phyloP scores from a whole-genome alignment of 2,329 filamentous ascomycete genomes.

The Colletotrichum musicola region DNA sequence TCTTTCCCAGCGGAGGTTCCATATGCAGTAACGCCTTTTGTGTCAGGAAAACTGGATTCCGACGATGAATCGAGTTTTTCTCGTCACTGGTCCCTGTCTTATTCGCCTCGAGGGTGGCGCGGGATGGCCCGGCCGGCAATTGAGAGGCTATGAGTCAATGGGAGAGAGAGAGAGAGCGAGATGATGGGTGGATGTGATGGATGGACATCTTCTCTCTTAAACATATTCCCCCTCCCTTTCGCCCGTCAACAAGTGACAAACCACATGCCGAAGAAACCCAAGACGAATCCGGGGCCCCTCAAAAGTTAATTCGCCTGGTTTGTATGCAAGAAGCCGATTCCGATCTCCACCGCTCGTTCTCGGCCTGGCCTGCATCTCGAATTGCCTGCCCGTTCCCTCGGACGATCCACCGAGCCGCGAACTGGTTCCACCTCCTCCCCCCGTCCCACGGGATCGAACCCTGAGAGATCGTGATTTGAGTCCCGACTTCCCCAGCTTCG shows the following conservation, averaged over 20 bases:
- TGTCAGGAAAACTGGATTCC: conserved; percentile 25
- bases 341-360: conserved; percentile 24
- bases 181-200: background rate
- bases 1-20: conserved; percentile 34
- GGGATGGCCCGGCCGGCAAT: conserved; percentile 21
- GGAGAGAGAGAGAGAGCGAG: background rate
- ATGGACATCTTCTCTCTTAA: conserved; percentile 10
- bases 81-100: background rate
- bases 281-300: conserved; percentile 34
- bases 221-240: background rate
- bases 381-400: background rate
- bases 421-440: conserved; percentile 20
- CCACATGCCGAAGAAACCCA: conserved; percentile 25
- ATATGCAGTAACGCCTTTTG: conserved; percentile 25
- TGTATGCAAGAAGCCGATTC: conserved; percentile 15
- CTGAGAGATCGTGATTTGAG: background rate
- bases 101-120: background rate
- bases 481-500: background rate
- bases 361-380: conserved; percentile 14
- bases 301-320: conserved; percentile 11
- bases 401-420: conserved; percentile 25
- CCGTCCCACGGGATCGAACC: background rate
- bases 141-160: conserved; percentile 30
- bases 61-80: background rate
- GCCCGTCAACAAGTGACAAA: background rate